These are phyloP conservation scores for Ceratonia siliqua DNA, from an alignment of 306 rosid genomes.

Conservation along the genomic window DNA sequence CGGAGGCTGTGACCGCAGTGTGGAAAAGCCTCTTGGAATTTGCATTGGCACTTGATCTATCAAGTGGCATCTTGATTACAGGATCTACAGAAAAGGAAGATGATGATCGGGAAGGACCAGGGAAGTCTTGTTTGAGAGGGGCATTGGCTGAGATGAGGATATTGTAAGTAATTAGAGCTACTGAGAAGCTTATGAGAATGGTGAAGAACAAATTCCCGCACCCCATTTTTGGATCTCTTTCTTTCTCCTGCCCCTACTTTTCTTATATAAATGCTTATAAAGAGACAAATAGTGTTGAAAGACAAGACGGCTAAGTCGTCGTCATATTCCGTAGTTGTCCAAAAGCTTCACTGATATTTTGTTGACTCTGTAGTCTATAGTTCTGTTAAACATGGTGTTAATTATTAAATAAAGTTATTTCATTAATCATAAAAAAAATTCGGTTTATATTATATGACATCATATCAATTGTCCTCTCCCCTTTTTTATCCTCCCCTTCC, in stretches of 20 bases:
- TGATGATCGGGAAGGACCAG: conserved; percentile 69
- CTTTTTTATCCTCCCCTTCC: too few relatives aligned
- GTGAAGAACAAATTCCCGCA: conserved; percentile 88
- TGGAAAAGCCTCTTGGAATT: conserved; percentile 69
- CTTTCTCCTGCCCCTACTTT: neutral
- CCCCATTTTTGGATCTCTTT: conserved; percentile 56
- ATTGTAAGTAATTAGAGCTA: conserved; percentile 91
- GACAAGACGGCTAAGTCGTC: conserved; percentile 3
- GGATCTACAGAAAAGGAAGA: conserved; percentile 64
- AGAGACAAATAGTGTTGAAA: too few relatives aligned
- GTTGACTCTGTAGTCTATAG: neutral
- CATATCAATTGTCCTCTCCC: too few relatives aligned
- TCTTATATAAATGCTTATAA: neutral
- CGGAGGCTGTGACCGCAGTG: conserved; percentile 96
- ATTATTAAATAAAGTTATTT: too few relatives aligned
- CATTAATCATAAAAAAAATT: too few relatives aligned
- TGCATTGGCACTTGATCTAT: conserved; percentile 34
- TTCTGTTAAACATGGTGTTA: too few relatives aligned
- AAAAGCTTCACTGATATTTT: conserved; percentile 5
- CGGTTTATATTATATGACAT: too few relatives aligned
- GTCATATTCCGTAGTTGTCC: neutral
- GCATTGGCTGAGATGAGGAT: conserved; percentile 84
- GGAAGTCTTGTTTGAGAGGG: conserved; percentile 82
- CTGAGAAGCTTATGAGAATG: conserved; percentile 71
- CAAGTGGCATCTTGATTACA: conserved; percentile 82